phyloP scores from a whole-genome alignment of 2,329 filamentous ascomycete genomes.

The Neofusicoccum cordaticola region DNA sequence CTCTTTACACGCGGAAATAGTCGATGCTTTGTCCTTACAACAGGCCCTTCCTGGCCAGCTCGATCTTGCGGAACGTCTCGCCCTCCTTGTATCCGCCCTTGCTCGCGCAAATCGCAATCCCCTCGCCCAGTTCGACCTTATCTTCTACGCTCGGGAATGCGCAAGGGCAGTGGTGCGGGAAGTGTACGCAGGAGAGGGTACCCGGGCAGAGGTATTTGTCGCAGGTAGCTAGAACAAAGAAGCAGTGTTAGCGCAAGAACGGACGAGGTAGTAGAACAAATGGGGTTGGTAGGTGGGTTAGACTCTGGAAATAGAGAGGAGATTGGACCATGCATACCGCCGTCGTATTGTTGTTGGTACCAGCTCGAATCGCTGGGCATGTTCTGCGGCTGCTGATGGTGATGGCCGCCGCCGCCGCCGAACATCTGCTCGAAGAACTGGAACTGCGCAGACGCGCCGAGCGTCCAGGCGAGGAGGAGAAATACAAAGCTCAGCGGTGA shows the following conservation, averaged over 20 bases:
- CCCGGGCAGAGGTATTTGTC: conserved; percentile 92
- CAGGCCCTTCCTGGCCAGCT: conserved; percentile 75
- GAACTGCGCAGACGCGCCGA: conserved; percentile 76
- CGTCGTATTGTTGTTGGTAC: conserved; percentile 71
- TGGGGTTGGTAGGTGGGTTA: background rate
- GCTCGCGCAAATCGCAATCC: conserved; percentile 69
- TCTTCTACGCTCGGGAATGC: conserved; percentile 66
- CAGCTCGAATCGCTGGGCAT: conserved; percentile 78
- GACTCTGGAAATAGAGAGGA: no score
- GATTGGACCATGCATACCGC: conserved; percentile 47
- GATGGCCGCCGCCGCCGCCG: conserved; percentile 60
- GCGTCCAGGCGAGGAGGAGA: conserved; percentile 47
- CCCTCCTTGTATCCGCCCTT: conserved; percentile 72
- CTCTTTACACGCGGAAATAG: background rate
- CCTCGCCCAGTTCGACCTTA: conserved; percentile 69
- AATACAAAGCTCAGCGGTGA: conserved; percentile 22
- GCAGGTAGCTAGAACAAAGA: conserved; percentile 65
- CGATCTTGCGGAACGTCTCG: conserved; percentile 72
- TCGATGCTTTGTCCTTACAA: conserved; percentile 45
- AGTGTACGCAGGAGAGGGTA: conserved; percentile 90
- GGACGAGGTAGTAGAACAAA: background rate
- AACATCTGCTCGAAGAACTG: conserved; percentile 99
- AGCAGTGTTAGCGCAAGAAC: background rate
- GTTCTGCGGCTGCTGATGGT: conserved; percentile 66
- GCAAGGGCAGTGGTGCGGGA: conserved; percentile 96